Percentiles rank a stretch among this genome's conserved stretches.
phyloP scores from a whole-genome alignment of 2,329 filamentous ascomycete genomes.

The Colletotrichum higginsianum region DNA sequence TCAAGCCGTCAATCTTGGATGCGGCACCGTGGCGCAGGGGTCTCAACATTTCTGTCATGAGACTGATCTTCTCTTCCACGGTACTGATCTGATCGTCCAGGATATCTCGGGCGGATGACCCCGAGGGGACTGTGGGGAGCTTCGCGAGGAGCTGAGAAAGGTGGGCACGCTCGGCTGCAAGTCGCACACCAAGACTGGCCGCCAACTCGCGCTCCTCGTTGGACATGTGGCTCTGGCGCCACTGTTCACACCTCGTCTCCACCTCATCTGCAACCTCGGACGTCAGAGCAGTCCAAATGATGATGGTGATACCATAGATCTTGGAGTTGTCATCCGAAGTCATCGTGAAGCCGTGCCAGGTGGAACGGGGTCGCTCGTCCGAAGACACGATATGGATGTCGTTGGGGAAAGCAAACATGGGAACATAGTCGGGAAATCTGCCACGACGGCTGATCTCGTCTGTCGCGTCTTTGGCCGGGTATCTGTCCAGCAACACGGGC shows the following conservation, averaged over 20 bases:
- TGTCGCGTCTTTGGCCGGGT: slow-evolving; percentile 85
- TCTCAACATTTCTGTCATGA: slow-evolving; percentile 96
- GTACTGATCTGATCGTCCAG: slow-evolving; percentile 95
- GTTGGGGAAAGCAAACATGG: slow-evolving; percentile 99
- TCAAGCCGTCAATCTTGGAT: slow-evolving; percentile 96
- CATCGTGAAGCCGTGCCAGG: slow-evolving; percentile 99
- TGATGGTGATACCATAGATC: slow-evolving; percentile 91
- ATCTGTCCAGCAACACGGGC: slow-evolving; percentile 94
- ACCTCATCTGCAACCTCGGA: slow-evolving; percentile 86
- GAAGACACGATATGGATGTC: slow-evolving; percentile 97
- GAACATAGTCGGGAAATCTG: slow-evolving; percentile 95
- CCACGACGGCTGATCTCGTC: slow-evolving; percentile 87
- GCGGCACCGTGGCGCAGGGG: slow-evolving; percentile 94
- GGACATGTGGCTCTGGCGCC: slow-evolving; percentile 90
- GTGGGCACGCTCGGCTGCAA: slow-evolving; percentile 90
- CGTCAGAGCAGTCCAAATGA: slow-evolving; percentile 92
- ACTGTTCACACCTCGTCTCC: slow-evolving; percentile 86
- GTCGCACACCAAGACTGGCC: slow-evolving; percentile 88
- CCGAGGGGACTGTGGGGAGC: slow-evolving; percentile 84
- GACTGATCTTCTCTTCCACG: slow-evolving; percentile 95
- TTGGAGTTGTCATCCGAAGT: slow-evolving; percentile 93
- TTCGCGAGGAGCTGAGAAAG: slow-evolving; percentile 89
- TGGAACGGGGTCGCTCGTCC: slow-evolving; percentile 93
- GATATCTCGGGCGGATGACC: slow-evolving; percentile 83
- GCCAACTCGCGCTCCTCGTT: slow-evolving; percentile 92